Percentiles rank a stretch among this genome's conserved stretches.
These are phyloP conservation scores for Kandelia obovata DNA, from an alignment of 345 rosid species.

Conservation along the genomic window DNA sequence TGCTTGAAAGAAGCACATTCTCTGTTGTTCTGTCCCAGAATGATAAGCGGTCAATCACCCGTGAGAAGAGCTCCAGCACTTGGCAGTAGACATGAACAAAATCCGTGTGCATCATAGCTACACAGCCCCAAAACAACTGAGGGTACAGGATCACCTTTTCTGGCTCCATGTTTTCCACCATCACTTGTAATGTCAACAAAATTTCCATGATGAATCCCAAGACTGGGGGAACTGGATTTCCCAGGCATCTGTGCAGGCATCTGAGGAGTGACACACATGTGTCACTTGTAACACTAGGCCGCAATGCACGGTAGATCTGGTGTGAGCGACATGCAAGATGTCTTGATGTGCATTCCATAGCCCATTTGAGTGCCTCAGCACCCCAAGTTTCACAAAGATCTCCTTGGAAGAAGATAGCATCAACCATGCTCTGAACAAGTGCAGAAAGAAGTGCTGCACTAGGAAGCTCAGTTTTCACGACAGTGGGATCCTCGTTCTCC, in stretches of 20 bases:
- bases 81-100: constrained; percentile 96
- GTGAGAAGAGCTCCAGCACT: constrained; percentile 93
- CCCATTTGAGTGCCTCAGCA: constrained; percentile 96
- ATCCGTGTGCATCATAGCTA: constrained; percentile 99
- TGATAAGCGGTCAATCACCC: constrained; percentile 80
- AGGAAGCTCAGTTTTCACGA: constrained; percentile 82
- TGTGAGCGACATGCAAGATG: constrained; percentile 99
- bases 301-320: constrained; percentile 94
- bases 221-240: constrained; percentile 92
- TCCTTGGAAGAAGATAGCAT: constrained; percentile 99
- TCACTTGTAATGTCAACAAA: constrained; percentile 86
- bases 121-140: constrained; percentile 98
- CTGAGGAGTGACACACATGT: constrained; percentile 91
- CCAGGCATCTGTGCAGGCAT: constrained; percentile 93
- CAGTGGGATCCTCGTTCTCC: constrained; percentile 97
- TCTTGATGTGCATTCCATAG: constrained; percentile 99
- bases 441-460: constrained; percentile 95
- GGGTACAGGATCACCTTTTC: constrained; percentile 97
- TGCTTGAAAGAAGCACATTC: constrained; percentile 93
- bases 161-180: constrained; percentile 99
- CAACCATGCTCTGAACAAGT: constrained; percentile 98
- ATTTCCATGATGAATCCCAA: constrained; percentile 96
- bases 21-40: constrained; percentile 92
- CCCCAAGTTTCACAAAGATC: constrained; percentile 99
- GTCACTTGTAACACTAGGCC: constrained; percentile 90